These are phyloP conservation scores for Trichophyton schoenleinii DNA, from an alignment of 2,329 filamentous ascomycete genomes.

Conservation along the genomic window DNA sequence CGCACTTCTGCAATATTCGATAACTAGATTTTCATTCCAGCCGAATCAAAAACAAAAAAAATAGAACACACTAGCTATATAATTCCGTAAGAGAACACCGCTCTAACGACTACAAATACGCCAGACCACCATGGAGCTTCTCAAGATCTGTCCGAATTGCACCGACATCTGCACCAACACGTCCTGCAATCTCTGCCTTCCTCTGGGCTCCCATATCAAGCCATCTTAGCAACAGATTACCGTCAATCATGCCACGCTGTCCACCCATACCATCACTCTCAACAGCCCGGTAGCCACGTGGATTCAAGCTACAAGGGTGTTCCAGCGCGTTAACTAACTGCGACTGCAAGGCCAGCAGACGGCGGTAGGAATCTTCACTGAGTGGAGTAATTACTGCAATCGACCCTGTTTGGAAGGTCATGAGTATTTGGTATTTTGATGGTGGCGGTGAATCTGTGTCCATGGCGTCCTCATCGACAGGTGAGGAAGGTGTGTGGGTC, in stretches of 20 bases:
- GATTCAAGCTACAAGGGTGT: constrained; percentile 69
- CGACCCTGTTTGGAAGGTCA: constrained; percentile 63
- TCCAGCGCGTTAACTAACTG: constrained; percentile 67
- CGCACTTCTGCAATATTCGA: not conserved
- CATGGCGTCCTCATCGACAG: constrained; percentile 28
- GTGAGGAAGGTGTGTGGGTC: constrained; percentile 33
- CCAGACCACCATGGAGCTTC: constrained; percentile 50
- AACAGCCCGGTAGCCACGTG: constrained; percentile 59
- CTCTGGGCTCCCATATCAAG: constrained; percentile 60
- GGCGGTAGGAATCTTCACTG: constrained; percentile 67
- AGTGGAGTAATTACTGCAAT: constrained; percentile 66
- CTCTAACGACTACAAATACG: constrained; percentile 22
- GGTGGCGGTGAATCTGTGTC: constrained; percentile 21
- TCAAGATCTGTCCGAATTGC: constrained; percentile 60
- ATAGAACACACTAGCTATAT: not conserved
- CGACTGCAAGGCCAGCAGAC: constrained; percentile 66
- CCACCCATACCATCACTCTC: constrained; percentile 39
- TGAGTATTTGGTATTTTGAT: constrained; percentile 43
- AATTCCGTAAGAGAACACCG: not conserved
- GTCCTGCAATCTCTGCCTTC: constrained; percentile 57
- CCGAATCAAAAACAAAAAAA: not conserved
- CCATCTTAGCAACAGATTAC: constrained; percentile 61
- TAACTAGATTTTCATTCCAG: not conserved
- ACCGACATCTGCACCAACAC: constrained; percentile 57
- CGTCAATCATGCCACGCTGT: constrained; percentile 59